Base-by-base conservation (phyloP, 306 rosid species). In the Sesbania bispinosa region DNA sequence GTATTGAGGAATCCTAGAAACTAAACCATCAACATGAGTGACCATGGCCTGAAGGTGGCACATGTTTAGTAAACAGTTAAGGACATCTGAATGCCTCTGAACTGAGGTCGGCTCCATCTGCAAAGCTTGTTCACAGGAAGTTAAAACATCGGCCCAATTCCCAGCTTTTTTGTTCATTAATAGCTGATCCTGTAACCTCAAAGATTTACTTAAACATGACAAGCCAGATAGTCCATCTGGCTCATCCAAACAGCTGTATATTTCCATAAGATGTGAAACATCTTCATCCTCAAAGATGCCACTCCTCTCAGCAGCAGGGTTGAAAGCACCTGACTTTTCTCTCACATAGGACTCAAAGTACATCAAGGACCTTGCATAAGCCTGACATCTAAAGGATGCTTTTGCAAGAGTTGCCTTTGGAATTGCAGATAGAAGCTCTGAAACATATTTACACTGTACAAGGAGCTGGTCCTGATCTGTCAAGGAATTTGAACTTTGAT, bases 31-130 rank as follows among this genome's bases (percentile, higher is more conserved):
- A 79, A 94, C 97, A 79, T 89, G 96, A 71, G 96, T 94, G 59
- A 86, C 96, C 98, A 94, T 90, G 29, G 97, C 97, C 83, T 94
- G 98, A 81, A 94, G 97, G 81, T 94, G 97, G 83, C 95, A 94
- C 98, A 94, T 90, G 78, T 94, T 90, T 29, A 94, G 77, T 61
- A 94, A 87, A 78, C 97, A 94, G 72, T 90, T 89, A 51, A 94
- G 96, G 26, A 94, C 96, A 77, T 94, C 98, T 14, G 98, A 90
- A 84, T 94, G 97, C 84, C 97, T 90, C 80, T 84, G 98, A 82
- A 87, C 92, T 24, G 97, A 90, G 77, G 71, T 78, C 1, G 97
- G 92, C 71, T 94, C 95, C 98, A 90, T 90, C 71, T 89, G 96
- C 92, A 94, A 84, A 77, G 98, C 96, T 71, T 94, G 98, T 80